These are phyloP conservation scores for Penicillium macrosclerotiorum DNA, from an alignment of 495 filamentous ascomycete genomes.

Conservation along the genomic window DNA sequence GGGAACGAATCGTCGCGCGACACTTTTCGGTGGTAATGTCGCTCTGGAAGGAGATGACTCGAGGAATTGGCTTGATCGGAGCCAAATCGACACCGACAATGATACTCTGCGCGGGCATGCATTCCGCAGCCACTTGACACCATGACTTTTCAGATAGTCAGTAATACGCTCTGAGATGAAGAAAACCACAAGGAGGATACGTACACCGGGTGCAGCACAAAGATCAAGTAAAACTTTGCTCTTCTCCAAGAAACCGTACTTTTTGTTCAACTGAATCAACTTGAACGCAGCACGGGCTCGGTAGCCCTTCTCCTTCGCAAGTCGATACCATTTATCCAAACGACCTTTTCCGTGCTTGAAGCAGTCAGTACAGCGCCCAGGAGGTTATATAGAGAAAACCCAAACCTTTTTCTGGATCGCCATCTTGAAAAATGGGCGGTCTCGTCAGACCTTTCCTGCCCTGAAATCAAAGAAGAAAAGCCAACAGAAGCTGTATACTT, in stretches of 20 bases:
- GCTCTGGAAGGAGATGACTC: constrained; percentile 90
- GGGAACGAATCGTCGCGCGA: constrained; percentile 81
- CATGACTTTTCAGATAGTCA: constrained; percentile 64
- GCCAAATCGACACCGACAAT: constrained; percentile 94
- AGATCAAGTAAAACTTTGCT: constrained; percentile 95
- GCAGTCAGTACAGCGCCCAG: constrained; percentile 19
- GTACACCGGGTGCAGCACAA: constrained; percentile 90
- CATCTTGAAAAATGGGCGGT: constrained; percentile 54
- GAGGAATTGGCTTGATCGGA: constrained; percentile 93
- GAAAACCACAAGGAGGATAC: constrained; percentile 26
- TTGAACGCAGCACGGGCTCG: constrained; percentile 97
- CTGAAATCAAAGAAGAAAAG: constrained; percentile 15
- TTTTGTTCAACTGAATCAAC: constrained; percentile 97
- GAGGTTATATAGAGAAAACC: not conserved
- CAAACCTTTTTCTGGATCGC: constrained; percentile 92
- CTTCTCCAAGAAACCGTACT: constrained; percentile 96
- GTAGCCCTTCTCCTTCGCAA: constrained; percentile 99
- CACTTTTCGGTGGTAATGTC: constrained; percentile 99
- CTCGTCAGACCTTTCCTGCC: constrained; percentile 23
- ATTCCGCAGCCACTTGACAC: constrained; percentile 97
- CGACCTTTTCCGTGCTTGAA: constrained; percentile 89
- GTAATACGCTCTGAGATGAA: constrained; percentile 8
- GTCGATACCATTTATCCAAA: constrained; percentile 95
- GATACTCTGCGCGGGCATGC: constrained; percentile 84
- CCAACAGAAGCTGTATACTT: constrained; percentile 21